These are phyloP conservation scores for Rhodotorula sp. DNA, from an alignment of 1,284 basidiomycete species.

Conservation along the genomic window DNA sequence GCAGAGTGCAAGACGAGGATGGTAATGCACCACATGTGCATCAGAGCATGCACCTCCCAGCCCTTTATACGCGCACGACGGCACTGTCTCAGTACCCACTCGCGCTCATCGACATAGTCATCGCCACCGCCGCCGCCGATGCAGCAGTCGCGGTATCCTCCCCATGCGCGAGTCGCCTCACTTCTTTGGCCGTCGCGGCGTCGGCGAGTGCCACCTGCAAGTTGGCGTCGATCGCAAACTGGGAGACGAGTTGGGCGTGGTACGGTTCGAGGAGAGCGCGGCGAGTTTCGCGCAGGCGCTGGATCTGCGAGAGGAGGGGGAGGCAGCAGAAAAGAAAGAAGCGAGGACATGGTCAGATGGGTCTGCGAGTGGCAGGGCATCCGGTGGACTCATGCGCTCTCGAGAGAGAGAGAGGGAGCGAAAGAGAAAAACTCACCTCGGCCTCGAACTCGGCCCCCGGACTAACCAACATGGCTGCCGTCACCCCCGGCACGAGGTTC, in stretches of 20 bases:
- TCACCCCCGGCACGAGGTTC: constrained; percentile 8
- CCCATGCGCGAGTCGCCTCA: constrained; percentile 3
- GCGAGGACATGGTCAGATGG: no score
- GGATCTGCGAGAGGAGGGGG: constrained; percentile 9
- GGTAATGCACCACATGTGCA: no score
- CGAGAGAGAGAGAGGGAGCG: no score
- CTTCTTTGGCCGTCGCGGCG: background rate
- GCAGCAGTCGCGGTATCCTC: background rate
- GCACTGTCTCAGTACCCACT: background rate
- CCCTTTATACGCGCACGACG: no score
- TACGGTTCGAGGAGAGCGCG: background rate
- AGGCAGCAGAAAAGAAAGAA: background rate
- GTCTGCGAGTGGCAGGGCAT: no score
- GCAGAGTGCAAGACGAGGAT: no score
- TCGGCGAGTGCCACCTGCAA: constrained; percentile 1
- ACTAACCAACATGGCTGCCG: constrained; percentile 2
- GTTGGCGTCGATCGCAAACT: background rate
- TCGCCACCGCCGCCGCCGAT: background rate
- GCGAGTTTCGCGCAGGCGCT: constrained; percentile 5
- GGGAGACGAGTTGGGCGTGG: background rate
- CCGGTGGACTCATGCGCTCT: no score
- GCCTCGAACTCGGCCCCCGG: constrained; percentile 20
- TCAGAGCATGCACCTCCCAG: background rate
- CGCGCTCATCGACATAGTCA: background rate
- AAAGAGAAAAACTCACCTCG: constrained; percentile 8